Base-by-base conservation (phyloP, 345 rosid species). In the Salix dunnii region DNA sequence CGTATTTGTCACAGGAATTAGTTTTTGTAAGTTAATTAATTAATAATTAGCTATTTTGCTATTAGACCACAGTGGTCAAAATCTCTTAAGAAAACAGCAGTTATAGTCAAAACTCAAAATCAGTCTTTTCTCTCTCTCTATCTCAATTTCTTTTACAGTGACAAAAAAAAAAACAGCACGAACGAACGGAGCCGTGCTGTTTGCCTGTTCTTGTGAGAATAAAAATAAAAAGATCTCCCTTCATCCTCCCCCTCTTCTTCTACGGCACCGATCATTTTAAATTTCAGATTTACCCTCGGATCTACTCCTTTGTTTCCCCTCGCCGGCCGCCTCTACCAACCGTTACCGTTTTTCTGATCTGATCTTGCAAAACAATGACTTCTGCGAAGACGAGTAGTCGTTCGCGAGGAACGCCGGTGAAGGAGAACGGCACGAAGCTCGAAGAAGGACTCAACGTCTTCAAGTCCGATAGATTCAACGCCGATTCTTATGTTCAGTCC, bases 401-500 rank as follows among this genome's bases (percentile, higher is more conserved):
- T 74, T 86, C 98, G 6, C 80, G 90, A 70, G 86, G 83, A 6
- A 78, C 89, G 31, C 85, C 94, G 74, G 82, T 77, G 74, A 93
- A 88, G 81, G 98, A 94, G 80, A 92, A 90, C 81, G 98, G 94
- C 61, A 80, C 79, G 14, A 89, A 85, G 81, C 82, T 89, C 60
- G 98, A 96, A 78, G 99, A 94, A 88, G 97, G 96, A 30, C 86
- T 96, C 70, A 83, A 73, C 74, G 84, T 87, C 11, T 96, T 96
- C 92, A 94, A 89, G 92, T 89, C 99, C 69, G 98, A 94, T 51
- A 89, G 80, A 83, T 96, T 94, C 87, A 94, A 96, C 79, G 96
- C 98, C 80, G 97, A 94, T 46, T 86, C 90, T 74, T 96, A 85
- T 84, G 92, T 96, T 67, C 97, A 92, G 88, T 87, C 99, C 77